Base-by-base conservation (phyloP, 768 basidiomycete species). In the Tricholoma bakamatsutake region DNA sequence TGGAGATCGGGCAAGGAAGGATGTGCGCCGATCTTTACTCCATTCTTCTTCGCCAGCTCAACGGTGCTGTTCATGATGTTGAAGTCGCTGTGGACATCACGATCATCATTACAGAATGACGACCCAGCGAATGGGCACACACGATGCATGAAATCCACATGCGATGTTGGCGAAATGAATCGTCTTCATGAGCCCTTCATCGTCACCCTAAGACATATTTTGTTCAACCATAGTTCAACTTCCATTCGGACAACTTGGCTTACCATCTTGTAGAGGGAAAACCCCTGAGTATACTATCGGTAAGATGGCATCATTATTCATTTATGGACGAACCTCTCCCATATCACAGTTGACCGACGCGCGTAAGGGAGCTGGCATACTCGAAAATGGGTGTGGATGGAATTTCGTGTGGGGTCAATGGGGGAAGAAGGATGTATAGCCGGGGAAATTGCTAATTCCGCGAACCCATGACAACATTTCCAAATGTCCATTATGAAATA, bases 141-240 rank as follows among this genome's bases (percentile, higher is more conserved):
- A 84, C 80, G 80, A 82, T 18, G 81, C 84, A 62, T 87, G 86
- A 57, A 85, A 85, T 5, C 85, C 85, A 62, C 85, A 87, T 0
- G 85, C 85, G 13, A 86, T 71, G 57, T 85, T 84, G 0, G 82
- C 82, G 13, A 82, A 69, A 59, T 83, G 80, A 28, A 84, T 81
- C 10, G 75, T 78, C 52, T 76, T 72, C 79, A 81, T 81, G 42
- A 82, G 71, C 9, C 68, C 67, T 54, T 77, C 78, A 33, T 82
- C 81, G 34, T 82, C 77, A 5, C 74, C 76, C 81, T 81, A 37
- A 15, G 5, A 3, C 37, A 24, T 15, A 5, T 17, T 1, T 33
- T 9, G 30, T 33, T 31, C 48, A 30, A 9, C 35, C 12, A n/a
- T 5, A n/a, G 5, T 15, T 37, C 37, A 15, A 13, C 37, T 12